Conservation (phyloP, 345 rosid genomes). For the Eucalyptus erythrocorys region DNA sequence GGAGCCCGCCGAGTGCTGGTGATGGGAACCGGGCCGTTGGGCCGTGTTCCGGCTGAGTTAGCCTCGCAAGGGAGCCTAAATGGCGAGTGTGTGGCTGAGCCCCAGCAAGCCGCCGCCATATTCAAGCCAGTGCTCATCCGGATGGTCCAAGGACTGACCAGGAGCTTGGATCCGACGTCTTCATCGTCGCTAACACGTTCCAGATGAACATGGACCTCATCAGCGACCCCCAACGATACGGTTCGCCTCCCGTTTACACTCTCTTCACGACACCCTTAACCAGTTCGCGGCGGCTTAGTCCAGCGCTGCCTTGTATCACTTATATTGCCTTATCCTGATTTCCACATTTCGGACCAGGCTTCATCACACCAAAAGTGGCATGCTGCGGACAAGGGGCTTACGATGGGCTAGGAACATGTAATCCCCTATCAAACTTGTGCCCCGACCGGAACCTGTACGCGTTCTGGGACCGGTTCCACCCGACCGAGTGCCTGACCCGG, state of each 20-base stretch:
- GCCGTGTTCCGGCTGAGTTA: constrained; percentile 31
- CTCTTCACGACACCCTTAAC: background rate
- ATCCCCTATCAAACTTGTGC: constrained; percentile 21
- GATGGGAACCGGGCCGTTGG: constrained; percentile 41
- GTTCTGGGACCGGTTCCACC: constrained; percentile 48
- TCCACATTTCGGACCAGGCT: constrained; percentile 3
- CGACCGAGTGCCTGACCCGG: constrained; percentile 24
- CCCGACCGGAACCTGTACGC: constrained; percentile 24
- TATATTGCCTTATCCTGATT: background rate
- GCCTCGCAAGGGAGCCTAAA: constrained; percentile 25
- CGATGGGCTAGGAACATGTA: constrained; percentile 39
- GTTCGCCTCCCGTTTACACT: background rate
- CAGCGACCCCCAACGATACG: constrained; percentile 19
- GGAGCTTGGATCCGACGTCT: constrained; percentile 23
- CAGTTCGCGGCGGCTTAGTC: background rate
- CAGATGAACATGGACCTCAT: constrained; percentile 26
- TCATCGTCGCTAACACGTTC: constrained; percentile 17
- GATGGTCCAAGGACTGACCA: constrained; percentile 15
- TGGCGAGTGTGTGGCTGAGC: constrained; percentile 23
- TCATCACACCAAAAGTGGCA: constrained; percentile 32
- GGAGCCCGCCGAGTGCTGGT: constrained; percentile 39
- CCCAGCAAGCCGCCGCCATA: constrained; percentile 20
- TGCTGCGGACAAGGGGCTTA: constrained; percentile 46
- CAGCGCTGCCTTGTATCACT: background rate
- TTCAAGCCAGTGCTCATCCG: constrained; percentile 26